These are phyloP conservation scores for Rosellinia necatrix DNA, from an alignment of 2,329 filamentous ascomycete species.

Conservation along the genomic window DNA sequence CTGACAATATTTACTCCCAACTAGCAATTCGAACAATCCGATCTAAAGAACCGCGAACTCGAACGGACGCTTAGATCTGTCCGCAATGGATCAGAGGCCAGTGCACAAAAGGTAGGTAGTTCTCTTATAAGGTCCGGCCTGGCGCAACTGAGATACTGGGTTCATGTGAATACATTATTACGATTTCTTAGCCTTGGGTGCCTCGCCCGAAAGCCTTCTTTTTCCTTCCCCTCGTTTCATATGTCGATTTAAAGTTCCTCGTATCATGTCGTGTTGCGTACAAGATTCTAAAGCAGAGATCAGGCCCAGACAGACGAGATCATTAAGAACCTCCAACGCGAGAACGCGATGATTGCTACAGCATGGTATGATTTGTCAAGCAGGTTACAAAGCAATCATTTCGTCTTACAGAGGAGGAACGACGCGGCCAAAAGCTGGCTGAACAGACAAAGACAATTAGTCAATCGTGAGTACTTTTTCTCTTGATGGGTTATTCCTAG, in stretches of 20 bases:
- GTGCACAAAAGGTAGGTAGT: constrained; percentile 57
- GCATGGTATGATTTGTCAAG: constrained; percentile 85
- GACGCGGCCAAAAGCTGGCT: constrained; percentile 82
- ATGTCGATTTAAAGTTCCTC: background rate
- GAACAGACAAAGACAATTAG: constrained; percentile 77
- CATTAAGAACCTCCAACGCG: constrained; percentile 73
- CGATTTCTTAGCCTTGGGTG: background rate
- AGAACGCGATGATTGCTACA: constrained; percentile 78
- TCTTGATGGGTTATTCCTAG: background rate
- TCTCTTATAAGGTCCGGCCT: constrained; percentile 13
- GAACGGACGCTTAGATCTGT: constrained; percentile 59
- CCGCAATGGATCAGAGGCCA: constrained; percentile 53
- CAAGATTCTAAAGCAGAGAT: constrained; percentile 16
- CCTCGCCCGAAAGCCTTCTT: background rate
- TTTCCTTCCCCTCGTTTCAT: background rate
- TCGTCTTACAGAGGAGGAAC: constrained; percentile 74
- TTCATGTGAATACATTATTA: background rate
- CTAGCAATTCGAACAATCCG: constrained; percentile 63
- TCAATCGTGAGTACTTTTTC: constrained; percentile 57
- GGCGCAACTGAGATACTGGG: background rate
- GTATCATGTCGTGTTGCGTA: background rate
- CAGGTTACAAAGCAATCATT: constrained; percentile 80
- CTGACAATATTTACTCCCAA: constrained; percentile 31
- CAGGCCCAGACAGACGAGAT: constrained; percentile 58
- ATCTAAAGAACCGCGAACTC: constrained; percentile 60